Conservation (phyloP, 768 basidiomycete species). For the Leccinum ochraceum region DNA sequence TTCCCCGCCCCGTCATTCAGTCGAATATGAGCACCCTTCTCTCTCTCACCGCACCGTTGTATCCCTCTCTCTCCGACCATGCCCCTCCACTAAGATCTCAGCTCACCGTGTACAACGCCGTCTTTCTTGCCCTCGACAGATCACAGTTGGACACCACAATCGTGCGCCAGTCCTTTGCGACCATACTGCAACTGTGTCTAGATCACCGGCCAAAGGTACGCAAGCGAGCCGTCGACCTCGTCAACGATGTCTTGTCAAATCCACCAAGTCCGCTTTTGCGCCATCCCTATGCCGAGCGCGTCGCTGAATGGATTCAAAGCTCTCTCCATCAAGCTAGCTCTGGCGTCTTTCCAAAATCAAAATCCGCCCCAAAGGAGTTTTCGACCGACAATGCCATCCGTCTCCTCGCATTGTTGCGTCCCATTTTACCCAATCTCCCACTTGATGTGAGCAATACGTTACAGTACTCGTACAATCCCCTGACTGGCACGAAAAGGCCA, state of each 20-base stretch:
- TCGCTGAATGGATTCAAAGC: conserved; percentile 75
- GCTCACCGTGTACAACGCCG: conserved; percentile 67
- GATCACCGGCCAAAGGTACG: conserved; percentile 95
- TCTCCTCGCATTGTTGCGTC: conserved; percentile 70
- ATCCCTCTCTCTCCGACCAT: conserved; percentile 60
- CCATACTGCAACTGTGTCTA: conserved; percentile 77
- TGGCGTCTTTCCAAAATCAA: conserved; percentile 61
- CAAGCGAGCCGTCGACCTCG: conserved; percentile 83
- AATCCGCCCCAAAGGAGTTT: conserved; percentile 51
- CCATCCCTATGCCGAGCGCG: conserved; percentile 86
- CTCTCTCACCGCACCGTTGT: conserved; percentile 75
- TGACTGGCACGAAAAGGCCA: conserved; percentile 49
- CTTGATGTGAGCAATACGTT: conserved; percentile 56
- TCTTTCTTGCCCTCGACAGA: conserved; percentile 72
- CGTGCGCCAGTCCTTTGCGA: conserved; percentile 82
- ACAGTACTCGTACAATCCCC: conserved; percentile 7
- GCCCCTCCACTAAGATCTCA: conserved; percentile 88
- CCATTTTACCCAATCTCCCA: conserved; percentile 60
- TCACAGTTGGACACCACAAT: conserved; percentile 65
- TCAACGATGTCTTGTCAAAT: conserved; percentile 71
- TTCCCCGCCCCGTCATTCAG: conserved; percentile 78
- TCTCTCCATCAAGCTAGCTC: conserved; percentile 66
- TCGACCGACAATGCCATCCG: conserved; percentile 77
- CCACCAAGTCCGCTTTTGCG: conserved; percentile 75
- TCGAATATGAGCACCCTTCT: conserved; percentile 72